These are phyloP conservation scores for Stentor coeruleus DNA, from an alignment of 73 alveolate species.

Conservation along the genomic window DNA sequence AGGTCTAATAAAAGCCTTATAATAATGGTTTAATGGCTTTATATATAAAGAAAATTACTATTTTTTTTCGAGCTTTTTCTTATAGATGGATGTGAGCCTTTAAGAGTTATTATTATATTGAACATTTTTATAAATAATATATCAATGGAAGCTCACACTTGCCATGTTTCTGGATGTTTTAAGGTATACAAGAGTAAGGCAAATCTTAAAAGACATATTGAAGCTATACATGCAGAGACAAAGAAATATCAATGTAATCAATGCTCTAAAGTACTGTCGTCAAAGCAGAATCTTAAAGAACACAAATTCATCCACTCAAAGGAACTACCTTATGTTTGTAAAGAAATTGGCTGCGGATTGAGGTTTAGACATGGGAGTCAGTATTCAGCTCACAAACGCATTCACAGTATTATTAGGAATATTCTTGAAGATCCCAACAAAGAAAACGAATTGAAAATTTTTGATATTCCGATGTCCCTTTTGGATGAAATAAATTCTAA, in stretches of 20 bases:
- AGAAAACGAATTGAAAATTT: background rate
- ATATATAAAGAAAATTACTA: no score
- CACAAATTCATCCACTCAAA: background rate
- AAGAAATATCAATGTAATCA: background rate
- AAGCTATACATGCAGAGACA: background rate
- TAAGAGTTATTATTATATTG: no score
- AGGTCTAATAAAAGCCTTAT: no score
- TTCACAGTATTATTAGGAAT: background rate
- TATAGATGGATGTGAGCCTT: no score
- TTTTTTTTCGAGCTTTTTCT: no score
- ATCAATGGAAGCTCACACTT: no score
- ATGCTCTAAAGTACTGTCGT: background rate
- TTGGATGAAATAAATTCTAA: no score
- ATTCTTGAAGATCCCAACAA: background rate
- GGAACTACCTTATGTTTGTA: background rate
- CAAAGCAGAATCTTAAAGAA: background rate
- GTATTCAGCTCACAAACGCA: slow-evolving; percentile 4
- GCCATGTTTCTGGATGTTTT: background rate
- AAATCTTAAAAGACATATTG: background rate
- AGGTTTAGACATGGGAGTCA: slow-evolving; percentile 4
- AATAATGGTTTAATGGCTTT: no score
- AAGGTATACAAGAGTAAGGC: background rate
- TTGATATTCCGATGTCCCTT: background rate
- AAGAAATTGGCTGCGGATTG: background rate
- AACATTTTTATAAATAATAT: no score